Conservation (phyloP, 2,329 filamentous ascomycete genomes). For the Aspergillus fijiensis region DNA sequence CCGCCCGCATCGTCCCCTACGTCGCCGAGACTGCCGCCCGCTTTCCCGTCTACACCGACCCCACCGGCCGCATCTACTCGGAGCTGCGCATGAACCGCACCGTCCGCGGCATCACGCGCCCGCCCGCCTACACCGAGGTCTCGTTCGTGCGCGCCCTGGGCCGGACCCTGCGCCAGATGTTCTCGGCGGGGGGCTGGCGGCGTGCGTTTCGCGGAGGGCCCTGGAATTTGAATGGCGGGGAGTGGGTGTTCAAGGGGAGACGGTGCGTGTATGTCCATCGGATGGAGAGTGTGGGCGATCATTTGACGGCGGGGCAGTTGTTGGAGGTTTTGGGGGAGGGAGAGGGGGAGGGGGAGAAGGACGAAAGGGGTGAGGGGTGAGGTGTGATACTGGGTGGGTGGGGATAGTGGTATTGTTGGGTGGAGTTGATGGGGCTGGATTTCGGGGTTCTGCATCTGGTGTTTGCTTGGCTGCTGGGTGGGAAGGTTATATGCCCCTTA, state of each 20-base stretch:
- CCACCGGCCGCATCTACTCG: conserved; percentile 19
- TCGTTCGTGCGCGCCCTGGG: conserved; percentile 14
- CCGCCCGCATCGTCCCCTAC: conserved; percentile 20
- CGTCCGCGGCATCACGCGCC: conserved; percentile 8
- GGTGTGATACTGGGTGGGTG: not conserved
- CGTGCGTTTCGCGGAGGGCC: conserved; percentile 1
- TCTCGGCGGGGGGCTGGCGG: not conserved
- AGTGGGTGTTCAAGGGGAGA: conserved; percentile 1
- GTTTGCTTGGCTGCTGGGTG: too few relatives aligned
- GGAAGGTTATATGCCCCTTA: too few relatives aligned
- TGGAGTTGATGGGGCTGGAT: too few relatives aligned
- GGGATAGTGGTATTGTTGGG: too few relatives aligned
- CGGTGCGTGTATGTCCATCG: conserved; percentile 1
- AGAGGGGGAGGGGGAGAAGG: not conserved
- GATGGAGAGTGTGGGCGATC: conserved; percentile 6
- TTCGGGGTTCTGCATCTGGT: too few relatives aligned
- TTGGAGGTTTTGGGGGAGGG: not conserved
- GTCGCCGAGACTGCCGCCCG: conserved; percentile 18
- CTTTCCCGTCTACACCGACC: conserved; percentile 24
- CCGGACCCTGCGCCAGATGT: conserved; percentile 17
- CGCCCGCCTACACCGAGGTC: conserved; percentile 13
- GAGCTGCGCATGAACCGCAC: conserved; percentile 22
- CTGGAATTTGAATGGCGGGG: conserved; percentile 8
- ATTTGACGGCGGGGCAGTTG: conserved; percentile 11
- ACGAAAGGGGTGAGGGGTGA: not conserved